phyloP scores from a whole-genome alignment of 1,284 basidiomycete species.

The Trametes sp. region DNA sequence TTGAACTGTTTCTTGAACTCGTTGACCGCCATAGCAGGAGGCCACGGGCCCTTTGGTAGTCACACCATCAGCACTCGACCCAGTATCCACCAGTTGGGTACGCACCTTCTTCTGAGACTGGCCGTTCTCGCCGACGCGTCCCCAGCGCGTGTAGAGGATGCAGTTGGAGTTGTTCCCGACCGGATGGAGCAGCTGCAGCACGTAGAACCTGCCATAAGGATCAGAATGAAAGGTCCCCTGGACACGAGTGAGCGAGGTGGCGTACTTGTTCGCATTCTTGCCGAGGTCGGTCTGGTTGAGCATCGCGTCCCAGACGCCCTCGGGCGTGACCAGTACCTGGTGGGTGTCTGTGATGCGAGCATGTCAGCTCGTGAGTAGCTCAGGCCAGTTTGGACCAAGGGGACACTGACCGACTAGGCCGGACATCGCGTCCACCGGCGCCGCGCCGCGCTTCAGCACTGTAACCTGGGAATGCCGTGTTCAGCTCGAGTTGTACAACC shows the following conservation, averaged over 20 bases:
- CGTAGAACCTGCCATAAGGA: conserved; percentile 57
- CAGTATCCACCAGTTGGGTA: neutral
- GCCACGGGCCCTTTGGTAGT: conserved; percentile 46
- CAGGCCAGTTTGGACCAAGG: neutral
- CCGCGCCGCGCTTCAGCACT: conserved; percentile 64
- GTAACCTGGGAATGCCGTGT: conserved; percentile 50
- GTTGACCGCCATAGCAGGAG: conserved; percentile 45
- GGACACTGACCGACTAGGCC: conserved; percentile 54
- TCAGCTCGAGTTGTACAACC: conserved; percentile 8
- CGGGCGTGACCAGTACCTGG: conserved; percentile 57
- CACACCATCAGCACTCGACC: neutral
- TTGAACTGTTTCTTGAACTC: conserved; percentile 73
- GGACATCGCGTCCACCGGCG: conserved; percentile 64
- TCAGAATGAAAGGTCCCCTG: neutral
- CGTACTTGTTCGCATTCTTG: conserved; percentile 69
- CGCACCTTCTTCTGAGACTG: conserved; percentile 57
- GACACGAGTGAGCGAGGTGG: neutral
- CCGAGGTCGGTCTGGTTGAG: conserved; percentile 72
- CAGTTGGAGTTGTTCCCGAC: conserved; percentile 49
- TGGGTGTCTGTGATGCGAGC: conserved; percentile 51
- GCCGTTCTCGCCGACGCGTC: conserved; percentile 65
- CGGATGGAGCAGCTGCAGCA: conserved; percentile 67
- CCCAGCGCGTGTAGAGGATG: conserved; percentile 65
- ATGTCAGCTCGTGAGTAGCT: neutral
- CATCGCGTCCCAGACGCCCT: conserved; percentile 71